phyloP scores from a whole-genome alignment of 2,329 filamentous ascomycete species.

The Penicillium sp. region DNA sequence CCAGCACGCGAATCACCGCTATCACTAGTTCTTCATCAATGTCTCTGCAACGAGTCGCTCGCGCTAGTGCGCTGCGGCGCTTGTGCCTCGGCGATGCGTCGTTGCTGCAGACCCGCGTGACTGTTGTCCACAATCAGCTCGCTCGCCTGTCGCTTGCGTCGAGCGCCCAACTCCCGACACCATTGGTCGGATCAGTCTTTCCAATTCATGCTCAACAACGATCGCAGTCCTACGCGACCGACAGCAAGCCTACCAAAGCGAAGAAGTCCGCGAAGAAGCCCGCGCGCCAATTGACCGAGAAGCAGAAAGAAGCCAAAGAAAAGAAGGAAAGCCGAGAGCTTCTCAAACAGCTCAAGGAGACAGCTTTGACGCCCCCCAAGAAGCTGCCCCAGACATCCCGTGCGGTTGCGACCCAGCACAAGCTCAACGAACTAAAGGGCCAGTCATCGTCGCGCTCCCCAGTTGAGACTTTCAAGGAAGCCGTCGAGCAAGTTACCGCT shows the following conservation, averaged over 20 bases:
- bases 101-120: slow-evolving; percentile 22
- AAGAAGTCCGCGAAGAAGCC: slow-evolving; percentile 18
- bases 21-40: slow-evolving; percentile 14
- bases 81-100: slow-evolving; percentile 22
- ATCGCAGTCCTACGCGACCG: slow-evolving; percentile 17
- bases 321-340: slow-evolving; percentile 25
- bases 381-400: slow-evolving; percentile 22
- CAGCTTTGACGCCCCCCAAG: slow-evolving; percentile 33
- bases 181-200: slow-evolving; percentile 9
- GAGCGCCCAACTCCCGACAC: slow-evolving; percentile 10
- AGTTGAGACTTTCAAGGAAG: slow-evolving; percentile 17
- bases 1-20: too few species aligned
- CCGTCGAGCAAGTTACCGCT: slow-evolving; percentile 10
- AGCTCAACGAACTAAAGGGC: slow-evolving; percentile 11
- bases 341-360: slow-evolving; percentile 31
- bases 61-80: slow-evolving; percentile 27
- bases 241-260: slow-evolving; percentile 15
- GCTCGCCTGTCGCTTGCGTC: slow-evolving; percentile 21
- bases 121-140: slow-evolving; percentile 22
- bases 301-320: slow-evolving; percentile 26
- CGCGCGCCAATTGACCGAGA: slow-evolving; percentile 26
- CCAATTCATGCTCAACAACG: slow-evolving; percentile 9
- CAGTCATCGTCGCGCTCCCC: background rate
- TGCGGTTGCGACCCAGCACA: slow-evolving; percentile 18
- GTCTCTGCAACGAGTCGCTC: slow-evolving; percentile 28